These are phyloP conservation scores for Fragaria nilgerrensis DNA, from an alignment of 306 rosid genomes.

Conservation along the genomic window DNA sequence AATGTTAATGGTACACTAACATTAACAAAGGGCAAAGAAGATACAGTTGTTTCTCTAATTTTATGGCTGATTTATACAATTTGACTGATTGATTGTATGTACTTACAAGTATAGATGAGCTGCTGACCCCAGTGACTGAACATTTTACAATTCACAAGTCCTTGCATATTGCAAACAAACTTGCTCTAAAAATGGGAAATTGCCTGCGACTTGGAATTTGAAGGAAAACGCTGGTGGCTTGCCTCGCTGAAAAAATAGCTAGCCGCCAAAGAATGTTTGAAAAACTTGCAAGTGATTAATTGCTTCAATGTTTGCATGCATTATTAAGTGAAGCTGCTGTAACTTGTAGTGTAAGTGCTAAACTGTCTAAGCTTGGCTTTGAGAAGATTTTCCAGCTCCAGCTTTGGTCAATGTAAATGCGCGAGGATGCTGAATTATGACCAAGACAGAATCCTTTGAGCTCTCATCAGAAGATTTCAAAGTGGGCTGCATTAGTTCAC, in stretches of 20 bases:
- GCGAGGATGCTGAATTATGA: conserved; percentile 80
- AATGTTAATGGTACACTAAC: not conserved
- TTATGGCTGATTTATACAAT: conserved; percentile 1
- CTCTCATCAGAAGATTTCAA: conserved; percentile 34
- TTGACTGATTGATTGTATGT: not conserved
- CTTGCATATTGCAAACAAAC: not conserved
- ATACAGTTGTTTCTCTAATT: conserved; percentile 7
- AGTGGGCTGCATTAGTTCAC: conserved; percentile 56
- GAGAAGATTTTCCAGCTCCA: conserved; percentile 29
- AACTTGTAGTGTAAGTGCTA: conserved; percentile 14
- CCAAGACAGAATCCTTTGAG: conserved; percentile 58
- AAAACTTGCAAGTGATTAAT: not conserved
- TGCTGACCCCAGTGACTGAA: not conserved
- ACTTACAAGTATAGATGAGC: conserved; percentile 10
- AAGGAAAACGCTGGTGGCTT: not conserved
- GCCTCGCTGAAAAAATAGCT: not conserved
- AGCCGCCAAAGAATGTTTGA: not conserved
- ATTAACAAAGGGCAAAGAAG: not conserved
- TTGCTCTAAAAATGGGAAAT: not conserved
- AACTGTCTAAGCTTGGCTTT: conserved; percentile 5
- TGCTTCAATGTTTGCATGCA: not conserved
- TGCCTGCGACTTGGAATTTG: not conserved
- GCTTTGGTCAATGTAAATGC: conserved; percentile 32
- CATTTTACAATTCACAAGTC: not conserved
- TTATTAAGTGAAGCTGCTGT: not conserved